A percentile compares a stretch with the other conserved stretches of the same genome.
Conservation (phyloP, 768 basidiomycete species). For the Lactifluus volemus region DNA sequence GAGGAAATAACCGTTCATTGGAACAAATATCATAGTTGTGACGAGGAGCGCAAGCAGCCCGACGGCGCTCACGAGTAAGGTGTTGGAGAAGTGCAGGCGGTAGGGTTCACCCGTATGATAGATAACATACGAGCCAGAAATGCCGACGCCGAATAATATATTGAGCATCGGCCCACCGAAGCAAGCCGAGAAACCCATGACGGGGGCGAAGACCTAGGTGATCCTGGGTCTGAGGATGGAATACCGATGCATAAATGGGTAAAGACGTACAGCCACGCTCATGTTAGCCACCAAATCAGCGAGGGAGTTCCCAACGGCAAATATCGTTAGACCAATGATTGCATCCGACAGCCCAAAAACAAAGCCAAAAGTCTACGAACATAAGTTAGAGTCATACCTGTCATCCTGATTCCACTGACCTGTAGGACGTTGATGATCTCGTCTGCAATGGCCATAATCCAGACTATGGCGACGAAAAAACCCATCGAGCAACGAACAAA, state of each 20-base stretch:
- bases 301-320: slow-evolving; percentile 92
- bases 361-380: slow-evolving; percentile 72
- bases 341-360: slow-evolving; percentile 96
- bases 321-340: slow-evolving; percentile 93
- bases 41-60: slow-evolving; percentile 73
- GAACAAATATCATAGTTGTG: slow-evolving; percentile 75
- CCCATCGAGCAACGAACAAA: slow-evolving; percentile 83
- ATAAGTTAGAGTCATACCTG: background rate
- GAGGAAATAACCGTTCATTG: slow-evolving; percentile 74
- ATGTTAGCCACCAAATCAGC: slow-evolving; percentile 97
- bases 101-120: slow-evolving; percentile 54
- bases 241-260: background rate
- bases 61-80: slow-evolving; percentile 73
- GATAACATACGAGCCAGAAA: slow-evolving; percentile 84
- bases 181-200: slow-evolving; percentile 95
- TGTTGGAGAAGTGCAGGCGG: slow-evolving; percentile 68
- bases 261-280: slow-evolving; percentile 69
- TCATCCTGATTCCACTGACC: slow-evolving; percentile 32
- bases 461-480: slow-evolving; percentile 83
- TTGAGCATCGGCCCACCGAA: slow-evolving; percentile 93
- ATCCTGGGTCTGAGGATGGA: background rate
- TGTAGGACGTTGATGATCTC: slow-evolving; percentile 88
- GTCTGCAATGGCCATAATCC: slow-evolving; percentile 98
- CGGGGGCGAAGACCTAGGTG: slow-evolving; percentile 66
- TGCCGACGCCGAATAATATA: slow-evolving; percentile 83